Conservation (phyloP, 1,139 yeast genomes). For the Magnusiomyces ingens region DNA sequence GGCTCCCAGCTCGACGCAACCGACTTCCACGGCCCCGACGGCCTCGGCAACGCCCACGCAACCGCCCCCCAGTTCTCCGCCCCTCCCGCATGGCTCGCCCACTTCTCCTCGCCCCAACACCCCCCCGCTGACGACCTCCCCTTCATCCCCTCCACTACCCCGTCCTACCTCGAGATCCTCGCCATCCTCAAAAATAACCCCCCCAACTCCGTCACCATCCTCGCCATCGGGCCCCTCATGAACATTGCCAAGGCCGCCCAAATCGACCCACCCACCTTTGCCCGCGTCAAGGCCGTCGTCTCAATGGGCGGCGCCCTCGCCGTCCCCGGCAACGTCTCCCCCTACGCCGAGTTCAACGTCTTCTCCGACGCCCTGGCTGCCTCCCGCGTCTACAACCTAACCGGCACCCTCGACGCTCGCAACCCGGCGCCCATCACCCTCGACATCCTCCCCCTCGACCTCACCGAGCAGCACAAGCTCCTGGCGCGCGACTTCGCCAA, state of each 20-base stretch:
- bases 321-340: slow-evolving; percentile 37
- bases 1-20: slow-evolving; percentile 35
- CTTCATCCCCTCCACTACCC: slow-evolving; percentile 28
- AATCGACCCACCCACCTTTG: slow-evolving; percentile 33
- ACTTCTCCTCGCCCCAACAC: slow-evolving; percentile 5
- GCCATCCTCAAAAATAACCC: slow-evolving; percentile 32
- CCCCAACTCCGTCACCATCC: slow-evolving; percentile 33
- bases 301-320: slow-evolving; percentile 38
- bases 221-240: slow-evolving; percentile 39
- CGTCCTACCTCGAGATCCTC: slow-evolving; percentile 34
- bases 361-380: slow-evolving; percentile 39
- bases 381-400: slow-evolving; percentile 34
- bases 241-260: slow-evolving; percentile 39
- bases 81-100: slow-evolving; percentile 26
- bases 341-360: slow-evolving; percentile 39
- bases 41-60: slow-evolving; percentile 37
- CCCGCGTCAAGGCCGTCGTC: slow-evolving; percentile 34
- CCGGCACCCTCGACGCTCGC: slow-evolving; percentile 20
- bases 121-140: slow-evolving; percentile 25
- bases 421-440: slow-evolving; percentile 24
- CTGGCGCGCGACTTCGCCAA: slow-evolving; percentile 19
- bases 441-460: slow-evolving; percentile 36
- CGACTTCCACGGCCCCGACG: slow-evolving; percentile 39
- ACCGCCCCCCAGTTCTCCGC: slow-evolving; percentile 34
- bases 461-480: slow-evolving; percentile 32